phyloP scores from a whole-genome alignment of 805 yeast species.

The Sungouiella thailandica region DNA sequence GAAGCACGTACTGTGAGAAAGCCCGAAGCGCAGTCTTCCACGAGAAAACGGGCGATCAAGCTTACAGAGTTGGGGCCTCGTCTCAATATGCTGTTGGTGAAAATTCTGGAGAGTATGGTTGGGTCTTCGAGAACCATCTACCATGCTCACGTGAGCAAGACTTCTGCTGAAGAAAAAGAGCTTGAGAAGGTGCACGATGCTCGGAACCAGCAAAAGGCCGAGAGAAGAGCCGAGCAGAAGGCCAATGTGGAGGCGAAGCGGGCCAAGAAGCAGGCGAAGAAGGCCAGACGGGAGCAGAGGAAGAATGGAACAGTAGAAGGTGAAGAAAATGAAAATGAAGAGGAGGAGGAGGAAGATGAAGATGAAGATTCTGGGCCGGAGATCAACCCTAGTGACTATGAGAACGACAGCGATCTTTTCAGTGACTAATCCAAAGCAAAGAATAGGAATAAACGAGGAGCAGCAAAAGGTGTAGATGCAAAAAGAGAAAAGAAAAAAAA shows the following conservation, averaged over 20 bases:
- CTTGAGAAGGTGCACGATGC: slow-evolving; percentile 66
- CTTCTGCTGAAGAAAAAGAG: slow-evolving; percentile 51
- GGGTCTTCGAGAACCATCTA: slow-evolving; percentile 85
- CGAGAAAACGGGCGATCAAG: slow-evolving; percentile 78
- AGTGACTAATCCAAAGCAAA: too few relatives aligned
- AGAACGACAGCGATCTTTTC: slow-evolving; percentile 45
- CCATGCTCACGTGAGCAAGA: slow-evolving; percentile 67
- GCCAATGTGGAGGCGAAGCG: slow-evolving; percentile 73
- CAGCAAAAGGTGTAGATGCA: too few relatives aligned
- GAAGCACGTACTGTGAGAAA: slow-evolving; percentile 15
- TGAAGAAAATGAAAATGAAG: slow-evolving; percentile 21
- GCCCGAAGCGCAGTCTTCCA: slow-evolving; percentile 19
- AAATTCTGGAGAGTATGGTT: slow-evolving; percentile 83
- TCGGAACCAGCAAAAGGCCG: slow-evolving; percentile 56
- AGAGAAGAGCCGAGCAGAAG: slow-evolving; percentile 73
- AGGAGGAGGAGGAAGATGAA: slow-evolving; percentile 10
- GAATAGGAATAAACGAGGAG: too few relatives aligned
- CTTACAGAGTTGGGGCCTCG: slow-evolving; percentile 93
- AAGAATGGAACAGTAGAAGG: slow-evolving; percentile 24
- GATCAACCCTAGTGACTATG: slow-evolving; percentile 43
- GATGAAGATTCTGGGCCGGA: slow-evolving; percentile 21
- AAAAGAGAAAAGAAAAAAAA: too few relatives aligned
- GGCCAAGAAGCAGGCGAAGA: slow-evolving; percentile 68
- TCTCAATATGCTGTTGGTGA: slow-evolving; percentile 64
- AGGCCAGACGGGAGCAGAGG: slow-evolving; percentile 60